Evolutionary conservation across 371 early-diverging fungal species (phyloP).

Genomic region (Saksenaea oblongispora): DNA sequence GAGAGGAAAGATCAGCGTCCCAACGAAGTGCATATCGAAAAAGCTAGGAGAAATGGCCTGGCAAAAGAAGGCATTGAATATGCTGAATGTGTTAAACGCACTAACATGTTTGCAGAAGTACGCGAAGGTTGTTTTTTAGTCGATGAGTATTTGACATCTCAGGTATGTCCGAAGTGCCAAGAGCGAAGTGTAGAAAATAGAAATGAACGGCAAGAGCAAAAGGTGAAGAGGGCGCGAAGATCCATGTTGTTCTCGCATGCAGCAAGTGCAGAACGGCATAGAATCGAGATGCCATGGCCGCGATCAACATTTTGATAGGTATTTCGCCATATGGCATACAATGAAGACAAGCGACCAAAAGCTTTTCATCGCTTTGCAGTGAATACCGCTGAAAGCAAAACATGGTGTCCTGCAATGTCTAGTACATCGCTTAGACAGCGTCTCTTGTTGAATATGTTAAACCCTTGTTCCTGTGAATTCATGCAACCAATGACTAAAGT

Average conservation of each 20-base stretch:
- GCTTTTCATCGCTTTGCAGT: background rate
- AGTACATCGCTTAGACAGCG: background rate
- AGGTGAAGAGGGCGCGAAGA: background rate
- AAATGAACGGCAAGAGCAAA: background rate
- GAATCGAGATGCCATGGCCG: background rate
- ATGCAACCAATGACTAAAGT: no score
- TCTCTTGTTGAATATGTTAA: no score
- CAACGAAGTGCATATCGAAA: no score
- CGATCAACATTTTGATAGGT: no score
- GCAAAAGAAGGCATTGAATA: background rate
- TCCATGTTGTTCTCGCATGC: background rate
- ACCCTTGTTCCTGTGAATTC: no score
- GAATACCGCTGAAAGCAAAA: background rate
- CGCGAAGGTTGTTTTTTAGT: background rate
- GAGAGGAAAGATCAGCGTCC: background rate
- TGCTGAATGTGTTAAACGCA: background rate
- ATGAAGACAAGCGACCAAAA: background rate
- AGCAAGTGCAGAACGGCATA: background rate
- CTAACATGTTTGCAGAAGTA: no score
- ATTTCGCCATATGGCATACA: no score
- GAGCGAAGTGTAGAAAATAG: background rate
- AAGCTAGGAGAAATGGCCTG: background rate
- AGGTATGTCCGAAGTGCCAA: constrained; percentile 1
- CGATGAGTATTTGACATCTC: constrained; percentile 5
- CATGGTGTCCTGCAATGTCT: background rate